Evolutionary conservation across 805 yeast species (phyloP).

Genomic region (Metschnikowia similis): DNA sequence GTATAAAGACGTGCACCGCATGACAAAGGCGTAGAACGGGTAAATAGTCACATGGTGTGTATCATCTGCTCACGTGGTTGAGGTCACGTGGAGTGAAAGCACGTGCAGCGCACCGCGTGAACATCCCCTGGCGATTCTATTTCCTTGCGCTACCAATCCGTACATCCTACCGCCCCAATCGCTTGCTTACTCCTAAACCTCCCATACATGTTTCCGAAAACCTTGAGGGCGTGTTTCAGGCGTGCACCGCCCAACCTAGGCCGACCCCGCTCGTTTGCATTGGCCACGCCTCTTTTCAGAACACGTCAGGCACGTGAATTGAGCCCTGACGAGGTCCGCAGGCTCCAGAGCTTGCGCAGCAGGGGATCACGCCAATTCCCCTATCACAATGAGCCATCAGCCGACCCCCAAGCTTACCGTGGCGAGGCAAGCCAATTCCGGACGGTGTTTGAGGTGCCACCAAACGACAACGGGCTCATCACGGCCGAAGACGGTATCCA

Average conservation of each 20-base stretch:
- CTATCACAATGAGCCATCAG: conserved; percentile 27
- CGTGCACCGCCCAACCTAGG: neutral
- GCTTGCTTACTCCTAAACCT: no score
- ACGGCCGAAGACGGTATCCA: conserved; percentile 57
- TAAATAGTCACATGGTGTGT: neutral
- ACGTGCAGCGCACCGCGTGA: no score
- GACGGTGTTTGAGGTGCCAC: conserved; percentile 32
- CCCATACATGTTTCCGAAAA: neutral
- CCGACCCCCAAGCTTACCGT: conserved; percentile 17
- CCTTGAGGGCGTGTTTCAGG: neutral
- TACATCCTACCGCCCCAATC: no score
- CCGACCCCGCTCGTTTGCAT: neutral
- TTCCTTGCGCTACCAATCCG: no score
- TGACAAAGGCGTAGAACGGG: no score
- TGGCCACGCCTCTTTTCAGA: conserved; percentile 5
- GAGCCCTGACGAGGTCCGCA: conserved; percentile 31
- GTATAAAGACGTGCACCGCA: no score
- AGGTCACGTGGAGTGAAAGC: no score
- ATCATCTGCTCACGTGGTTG: no score
- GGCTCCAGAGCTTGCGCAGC: conserved; percentile 15
- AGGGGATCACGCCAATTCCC: conserved; percentile 16
- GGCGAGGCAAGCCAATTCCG: conserved; percentile 28
- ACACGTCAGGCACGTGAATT: conserved; percentile 32
- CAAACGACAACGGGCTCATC: conserved; percentile 48
- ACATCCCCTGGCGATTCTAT: no score